Percentiles rank a stretch among this genome's conserved stretches.
Evolutionary conservation across 176 grass and related monocot genomes (phyloP).

Genomic region (Bromus sterilis): DNA sequence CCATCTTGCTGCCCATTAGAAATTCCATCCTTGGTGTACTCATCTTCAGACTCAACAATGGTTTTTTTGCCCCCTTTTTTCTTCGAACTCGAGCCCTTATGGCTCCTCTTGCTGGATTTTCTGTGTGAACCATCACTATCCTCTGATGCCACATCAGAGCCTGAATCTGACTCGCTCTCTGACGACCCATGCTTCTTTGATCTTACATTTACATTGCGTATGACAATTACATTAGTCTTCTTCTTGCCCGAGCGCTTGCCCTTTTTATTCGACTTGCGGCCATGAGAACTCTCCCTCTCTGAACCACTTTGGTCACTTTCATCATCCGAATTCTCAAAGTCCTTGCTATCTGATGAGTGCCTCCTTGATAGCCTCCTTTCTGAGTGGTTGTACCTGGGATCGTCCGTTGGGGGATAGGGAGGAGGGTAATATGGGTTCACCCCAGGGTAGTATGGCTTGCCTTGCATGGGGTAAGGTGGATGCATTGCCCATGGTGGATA

Average conservation of each 20-base stretch:
- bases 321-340: conserved; percentile 43
- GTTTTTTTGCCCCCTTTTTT: conserved; percentile 44
- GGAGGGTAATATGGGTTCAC: conserved; percentile 53
- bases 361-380: conserved; percentile 40
- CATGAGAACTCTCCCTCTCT: conserved; percentile 43
- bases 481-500: conserved; percentile 91
- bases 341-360: conserved; percentile 38
- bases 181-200: conserved; percentile 52
- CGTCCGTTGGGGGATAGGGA: conserved; percentile 60
- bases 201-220: conserved; percentile 81
- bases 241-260: conserved; percentile 49
- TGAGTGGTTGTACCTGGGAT: conserved; percentile 35
- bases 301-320: conserved; percentile 49
- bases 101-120: conserved; percentile 43
- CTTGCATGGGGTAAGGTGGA: conserved; percentile 75
- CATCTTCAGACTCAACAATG: conserved; percentile 36
- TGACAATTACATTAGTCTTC: conserved; percentile 64
- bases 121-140: conserved; percentile 35
- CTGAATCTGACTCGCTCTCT: conserved; percentile 42
- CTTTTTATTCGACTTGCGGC: conserved; percentile 62
- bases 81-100: conserved; percentile 52
- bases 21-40: conserved; percentile 29
- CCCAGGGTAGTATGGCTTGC: conserved; percentile 77
- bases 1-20: conserved; percentile 45
- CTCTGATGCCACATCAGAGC: conserved; percentile 46